Conservation (phyloP, 2,329 filamentous ascomycete genomes). For the Colletotrichum sp. region DNA sequence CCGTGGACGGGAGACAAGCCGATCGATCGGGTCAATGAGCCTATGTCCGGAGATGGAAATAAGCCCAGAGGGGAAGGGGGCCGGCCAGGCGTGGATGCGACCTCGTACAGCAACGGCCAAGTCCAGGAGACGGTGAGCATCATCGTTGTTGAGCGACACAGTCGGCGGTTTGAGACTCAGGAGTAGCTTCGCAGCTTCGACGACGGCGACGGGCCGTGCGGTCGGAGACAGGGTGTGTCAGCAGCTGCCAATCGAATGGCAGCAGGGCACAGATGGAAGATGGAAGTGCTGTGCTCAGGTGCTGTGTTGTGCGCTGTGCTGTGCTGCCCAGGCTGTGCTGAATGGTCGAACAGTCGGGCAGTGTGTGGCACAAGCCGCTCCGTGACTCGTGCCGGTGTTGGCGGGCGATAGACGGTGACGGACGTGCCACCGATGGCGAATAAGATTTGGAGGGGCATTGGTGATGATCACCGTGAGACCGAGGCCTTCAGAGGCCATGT, state of each 20-base stretch:
- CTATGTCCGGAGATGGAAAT: conserved; percentile 10
- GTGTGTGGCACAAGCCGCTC: not conserved
- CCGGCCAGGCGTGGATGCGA: conserved; percentile 1
- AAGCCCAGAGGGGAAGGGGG: not conserved
- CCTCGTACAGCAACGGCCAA: not conserved
- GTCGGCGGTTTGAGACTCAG: conserved; percentile 18
- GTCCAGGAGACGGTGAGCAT: not conserved
- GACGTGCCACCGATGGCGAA: not conserved
- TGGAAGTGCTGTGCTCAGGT: not conserved
- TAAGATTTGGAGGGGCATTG: not conserved
- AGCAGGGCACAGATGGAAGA: not conserved
- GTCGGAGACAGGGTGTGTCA: not conserved
- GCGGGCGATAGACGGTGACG: not conserved
- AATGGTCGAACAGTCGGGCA: not conserved
- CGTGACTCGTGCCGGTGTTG: not conserved
- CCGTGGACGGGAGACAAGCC: not conserved
- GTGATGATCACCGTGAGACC: not conserved
- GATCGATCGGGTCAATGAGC: conserved; percentile 15
- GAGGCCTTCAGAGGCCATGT: not conserved
- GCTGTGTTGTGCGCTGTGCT: not conserved
- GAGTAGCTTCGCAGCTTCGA: conserved; percentile 8
- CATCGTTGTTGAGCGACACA: not conserved
- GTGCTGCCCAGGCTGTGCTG: not conserved
- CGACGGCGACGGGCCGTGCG: not conserved
- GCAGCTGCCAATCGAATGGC: not conserved